Conservation (phyloP, 805 yeast species). For the Saccharomycopsis lassenensis region DNA sequence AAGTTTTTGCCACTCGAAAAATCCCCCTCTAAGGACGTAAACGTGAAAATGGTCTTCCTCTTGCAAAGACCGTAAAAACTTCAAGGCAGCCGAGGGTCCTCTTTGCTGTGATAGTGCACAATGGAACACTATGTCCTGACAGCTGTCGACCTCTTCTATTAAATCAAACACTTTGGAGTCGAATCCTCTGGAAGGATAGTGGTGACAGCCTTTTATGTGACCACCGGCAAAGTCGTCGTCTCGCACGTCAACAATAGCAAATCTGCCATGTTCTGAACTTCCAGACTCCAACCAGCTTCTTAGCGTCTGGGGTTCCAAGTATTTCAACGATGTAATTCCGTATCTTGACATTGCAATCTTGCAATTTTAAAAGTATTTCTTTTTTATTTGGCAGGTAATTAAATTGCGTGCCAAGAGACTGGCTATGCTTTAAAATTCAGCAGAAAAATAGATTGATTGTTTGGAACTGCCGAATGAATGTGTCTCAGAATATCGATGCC, state of each 20-base stretch:
- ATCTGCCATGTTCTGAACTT: constrained; percentile 13
- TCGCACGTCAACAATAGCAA: constrained; percentile 17
- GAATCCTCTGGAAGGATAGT: constrained; percentile 13
- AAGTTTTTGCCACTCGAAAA: constrained; percentile 65
- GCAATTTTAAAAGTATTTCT: no score
- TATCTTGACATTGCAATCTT: no score
- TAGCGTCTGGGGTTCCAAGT: constrained; percentile 14
- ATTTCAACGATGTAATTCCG: no score
- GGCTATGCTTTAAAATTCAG: no score
- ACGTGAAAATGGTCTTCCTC: constrained; percentile 30
- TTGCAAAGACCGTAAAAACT: constrained; percentile 30
- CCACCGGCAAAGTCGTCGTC: constrained; percentile 18
- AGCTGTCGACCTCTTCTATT: constrained; percentile 69
- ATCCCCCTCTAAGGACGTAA: constrained; percentile 77
- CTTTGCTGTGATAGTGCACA: constrained; percentile 87
- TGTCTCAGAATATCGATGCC: no score
- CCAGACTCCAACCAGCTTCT: constrained; percentile 15
- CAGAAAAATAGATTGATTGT: no score
- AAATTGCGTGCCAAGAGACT: no score
- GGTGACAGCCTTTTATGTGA: constrained; percentile 13
- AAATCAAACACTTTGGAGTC: constrained; percentile 23
- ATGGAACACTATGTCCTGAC: constrained; percentile 69
- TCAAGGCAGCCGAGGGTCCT: constrained; percentile 78
- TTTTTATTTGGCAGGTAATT: no score
- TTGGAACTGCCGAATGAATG: no score